Evolutionary conservation across 2,329 filamentous ascomycete species (phyloP), one percentile per base, ranked within the genome.

Genomic region (Dothiorella sarmentorum): DNA sequence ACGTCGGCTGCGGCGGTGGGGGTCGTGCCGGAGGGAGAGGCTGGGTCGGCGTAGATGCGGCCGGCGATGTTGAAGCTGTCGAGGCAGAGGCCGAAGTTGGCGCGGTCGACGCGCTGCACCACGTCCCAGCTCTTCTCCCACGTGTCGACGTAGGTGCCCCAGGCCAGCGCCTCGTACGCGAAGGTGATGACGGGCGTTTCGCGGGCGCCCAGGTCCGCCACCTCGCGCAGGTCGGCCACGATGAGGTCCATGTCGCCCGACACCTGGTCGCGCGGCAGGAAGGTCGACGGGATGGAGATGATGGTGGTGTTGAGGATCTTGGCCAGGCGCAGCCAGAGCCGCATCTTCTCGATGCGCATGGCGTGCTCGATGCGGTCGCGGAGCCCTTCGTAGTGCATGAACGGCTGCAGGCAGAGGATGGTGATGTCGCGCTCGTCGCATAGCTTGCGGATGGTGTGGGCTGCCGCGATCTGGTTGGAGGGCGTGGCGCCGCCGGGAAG

Each of bases 51-150:
- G 63, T 83, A 92, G 60, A 90, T 82, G 5, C 85, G 75, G 0
- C 83, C 88, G 0, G 87, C 83, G 60, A 92, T 87, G 71, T 92
- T 90, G 75, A 90, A 92, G 0, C 85, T 90, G 71, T 92, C 89
- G 22, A 92, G 78, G 67, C 88, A 91, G 38, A 91, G 76, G 7
- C 89, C 89, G 67, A 92, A 90, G 71, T 92, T 92, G 7, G 80
- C 72, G 7, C 87, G 73, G 69, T 89, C 78, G 26, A 91, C 87
- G 2, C 74, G 75, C 64, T 79, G 73, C 0, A 91, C 84, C 2
- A 91, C 76, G 6, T 86, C 82, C 86, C 87, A 93, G 63, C 82
- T 84, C 10, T 76, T 74, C 68, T 91, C 88, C 89, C 89, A 93
- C 0, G 79, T 85, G 67, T 90, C 80, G 60, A 86, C 76, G 55